phyloP scores from a whole-genome alignment of 495 filamentous ascomycete genomes.

The Xylaria sp. region DNA sequence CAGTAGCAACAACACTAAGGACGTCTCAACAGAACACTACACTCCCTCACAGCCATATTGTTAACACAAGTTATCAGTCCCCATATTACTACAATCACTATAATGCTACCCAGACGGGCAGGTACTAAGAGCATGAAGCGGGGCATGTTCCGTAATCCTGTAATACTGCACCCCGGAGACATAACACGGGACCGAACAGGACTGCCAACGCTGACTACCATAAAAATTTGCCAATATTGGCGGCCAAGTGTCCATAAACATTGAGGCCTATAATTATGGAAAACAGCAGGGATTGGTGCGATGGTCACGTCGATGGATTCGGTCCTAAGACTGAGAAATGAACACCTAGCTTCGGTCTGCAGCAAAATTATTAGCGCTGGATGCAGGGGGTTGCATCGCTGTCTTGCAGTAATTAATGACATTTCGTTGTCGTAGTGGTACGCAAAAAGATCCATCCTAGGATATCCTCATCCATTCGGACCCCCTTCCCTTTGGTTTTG shows the following conservation, averaged over 20 bases:
- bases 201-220: too few species aligned
- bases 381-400: not conserved
- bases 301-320: not conserved
- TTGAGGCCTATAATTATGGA: not conserved
- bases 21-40: too few species aligned
- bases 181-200: not conserved
- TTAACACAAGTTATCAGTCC: not conserved
- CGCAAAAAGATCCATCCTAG: not conserved
- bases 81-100: not conserved
- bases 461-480: not conserved
- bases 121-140: not conserved
- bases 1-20: too few species aligned
- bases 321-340: not conserved
- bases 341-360: not conserved
- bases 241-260: not conserved
- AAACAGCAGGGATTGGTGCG: not conserved
- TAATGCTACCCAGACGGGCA: not conserved
- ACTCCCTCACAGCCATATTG: too few species aligned
- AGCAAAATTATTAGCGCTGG: not conserved
- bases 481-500: not conserved
- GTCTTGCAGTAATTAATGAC: not conserved
- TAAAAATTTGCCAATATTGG: not conserved
- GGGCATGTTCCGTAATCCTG: not conserved
- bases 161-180: not conserved
- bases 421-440: not conserved